Conservation (phyloP, 306 rosid genomes). For the Nissolia schottii region DNA sequence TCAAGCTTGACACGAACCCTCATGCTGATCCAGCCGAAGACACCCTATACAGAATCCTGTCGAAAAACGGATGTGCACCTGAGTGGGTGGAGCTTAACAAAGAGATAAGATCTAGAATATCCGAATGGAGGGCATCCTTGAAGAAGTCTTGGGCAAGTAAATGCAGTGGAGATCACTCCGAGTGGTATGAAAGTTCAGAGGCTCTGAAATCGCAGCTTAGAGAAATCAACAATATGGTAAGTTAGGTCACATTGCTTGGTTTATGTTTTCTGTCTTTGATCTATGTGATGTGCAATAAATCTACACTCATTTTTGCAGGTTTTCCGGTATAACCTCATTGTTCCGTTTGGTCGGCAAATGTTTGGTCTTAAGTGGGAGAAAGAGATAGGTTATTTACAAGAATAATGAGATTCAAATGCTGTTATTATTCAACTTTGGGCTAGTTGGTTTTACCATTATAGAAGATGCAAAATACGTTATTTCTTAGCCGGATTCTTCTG, state of each 20-base stretch:
- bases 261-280: not conserved
- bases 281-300: not conserved
- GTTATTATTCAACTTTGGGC: not conserved
- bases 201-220: constrained; percentile 50
- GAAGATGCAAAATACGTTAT: not conserved
- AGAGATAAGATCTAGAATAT: constrained; percentile 58
- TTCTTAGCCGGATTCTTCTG: not conserved
- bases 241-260: not conserved
- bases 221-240: constrained; percentile 69
- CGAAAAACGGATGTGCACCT: constrained; percentile 78
- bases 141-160: constrained; percentile 55
- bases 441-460: not conserved
- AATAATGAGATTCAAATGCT: constrained; percentile 25
- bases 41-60: constrained; percentile 69
- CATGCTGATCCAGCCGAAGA: constrained; percentile 95
- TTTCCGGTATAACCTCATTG: constrained; percentile 76
- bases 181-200: constrained; percentile 55
- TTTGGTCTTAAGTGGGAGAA: constrained; percentile 82
- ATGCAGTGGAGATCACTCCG: constrained; percentile 44
- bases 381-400: constrained; percentile 63
- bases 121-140: constrained; percentile 58
- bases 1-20: constrained; percentile 62
- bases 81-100: constrained; percentile 95
- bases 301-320: constrained; percentile 44
- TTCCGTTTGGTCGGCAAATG: constrained; percentile 91